phyloP scores from a whole-genome alignment of 768 basidiomycete genomes.

The Lyophyllum semitale region DNA sequence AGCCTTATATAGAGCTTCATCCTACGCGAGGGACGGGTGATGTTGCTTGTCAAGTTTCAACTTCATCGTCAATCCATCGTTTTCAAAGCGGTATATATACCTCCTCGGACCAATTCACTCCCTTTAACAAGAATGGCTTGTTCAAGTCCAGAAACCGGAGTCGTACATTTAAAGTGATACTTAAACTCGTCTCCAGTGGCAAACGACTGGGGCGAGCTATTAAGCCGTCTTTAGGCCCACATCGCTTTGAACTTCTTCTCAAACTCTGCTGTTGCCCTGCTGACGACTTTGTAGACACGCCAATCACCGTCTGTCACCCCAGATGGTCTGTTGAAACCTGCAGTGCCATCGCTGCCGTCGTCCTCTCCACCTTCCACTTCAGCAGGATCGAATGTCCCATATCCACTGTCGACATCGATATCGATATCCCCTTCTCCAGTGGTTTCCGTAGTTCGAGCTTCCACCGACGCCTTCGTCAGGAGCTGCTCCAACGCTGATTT shows the following conservation, averaged over 20 bases:
- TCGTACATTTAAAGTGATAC: too few relatives aligned
- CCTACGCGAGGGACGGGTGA: conserved; percentile 48
- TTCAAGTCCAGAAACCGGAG: too few relatives aligned
- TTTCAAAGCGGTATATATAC: too few relatives aligned
- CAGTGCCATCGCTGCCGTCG: conserved; percentile 19
- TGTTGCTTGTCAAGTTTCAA: too few relatives aligned
- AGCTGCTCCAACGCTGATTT: conserved; percentile 52
- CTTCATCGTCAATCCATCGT: too few relatives aligned
- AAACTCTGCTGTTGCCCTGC: conserved; percentile 48
- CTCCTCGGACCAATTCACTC: too few relatives aligned
- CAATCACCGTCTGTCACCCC: conserved; percentile 50
- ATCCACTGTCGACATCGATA: conserved; percentile 24
- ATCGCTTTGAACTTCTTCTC: conserved; percentile 61
- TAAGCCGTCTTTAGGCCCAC: conserved; percentile 45
- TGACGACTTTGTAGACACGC: conserved; percentile 54
- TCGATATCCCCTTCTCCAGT: conserved; percentile 19
- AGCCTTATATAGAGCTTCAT: conserved; percentile 45
- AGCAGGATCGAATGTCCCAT: conserved; percentile 23
- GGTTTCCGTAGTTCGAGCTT: neutral
- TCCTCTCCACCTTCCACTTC: conserved; percentile 20
- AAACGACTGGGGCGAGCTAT: too few relatives aligned
- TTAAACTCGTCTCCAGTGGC: too few relatives aligned
- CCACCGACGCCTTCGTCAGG: conserved; percentile 26
- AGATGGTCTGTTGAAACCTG: conserved; percentile 30
- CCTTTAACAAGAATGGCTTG: too few relatives aligned